Base-by-base conservation (phyloP, 306 rosid species). In the Geum urbanum region DNA sequence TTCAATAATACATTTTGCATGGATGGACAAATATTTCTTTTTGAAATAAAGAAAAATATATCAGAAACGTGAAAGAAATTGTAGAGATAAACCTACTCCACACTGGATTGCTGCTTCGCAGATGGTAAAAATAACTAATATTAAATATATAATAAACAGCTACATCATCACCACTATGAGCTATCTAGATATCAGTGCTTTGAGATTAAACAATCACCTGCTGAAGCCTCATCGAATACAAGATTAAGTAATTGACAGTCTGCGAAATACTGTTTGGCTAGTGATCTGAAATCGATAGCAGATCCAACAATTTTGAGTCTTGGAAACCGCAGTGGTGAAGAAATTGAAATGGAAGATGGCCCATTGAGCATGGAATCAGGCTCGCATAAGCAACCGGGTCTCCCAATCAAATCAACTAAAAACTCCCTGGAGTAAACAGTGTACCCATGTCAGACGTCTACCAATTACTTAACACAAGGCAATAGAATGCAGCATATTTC, bases 281-380 rank as follows among this genome's bases (percentile, higher is more conserved):
- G 86, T 83, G 89, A 79, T 87, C 95, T 82, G 82, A 91, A 91
- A 89, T 95, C 96, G 81, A 86, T 75, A 71, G 82, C 54, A 69
- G 87, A 83, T 77, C 84, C 96, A 82, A 83, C 89, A 70, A 95
- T 86, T 76, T 89, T 91, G 74, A 77, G 74, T 71, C 91, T 83
- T 73, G 96, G 99, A 87, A 91, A 86, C 79, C 87, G 96, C 96
- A 95, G 71, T 35, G 99, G 99, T 40, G 99, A 95, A 80, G 92
- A 91, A 84, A 95, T 84, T 78, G 86, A 86, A 85, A 95, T 89
- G 90, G 99, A 89, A 66, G 97, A 91, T 74, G 99, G 99, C 71
- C 99, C 99, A 67, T 95, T 95, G 85, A 91, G 90, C 86, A 91
- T 70, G 78, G 99, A 95, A 89, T 91, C 90, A 47, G 97, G 99